Evolutionary conservation across 2,329 filamentous ascomycete species (phyloP), one percentile per base, ranked within the genome.

Genomic region (Annulohypoxylon truncatum): DNA sequence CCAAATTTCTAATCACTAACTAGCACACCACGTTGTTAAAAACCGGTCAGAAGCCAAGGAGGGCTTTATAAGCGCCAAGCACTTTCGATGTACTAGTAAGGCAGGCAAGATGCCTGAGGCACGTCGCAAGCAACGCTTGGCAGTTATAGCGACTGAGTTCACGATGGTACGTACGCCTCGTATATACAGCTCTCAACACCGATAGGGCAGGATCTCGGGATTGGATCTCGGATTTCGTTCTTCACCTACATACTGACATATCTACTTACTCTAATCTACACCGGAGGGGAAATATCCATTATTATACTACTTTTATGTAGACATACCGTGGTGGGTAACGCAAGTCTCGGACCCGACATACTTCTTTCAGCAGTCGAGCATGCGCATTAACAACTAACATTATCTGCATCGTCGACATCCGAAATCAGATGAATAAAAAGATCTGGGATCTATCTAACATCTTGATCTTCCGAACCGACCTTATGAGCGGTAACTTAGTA

Each of bases 281-380:
- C 42, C 20, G 42, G n/a, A 28, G 7, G 12, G n/a, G 13, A 47
- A 6, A 35, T 35, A 35, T 13, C 33, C 33, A 31, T 31, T 8
- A 47, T 26, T 5, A 40, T 40, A 18, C 18, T 15, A 10, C 35
- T 10, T 3, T 22, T 15, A 20, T 12, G 35, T 40, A 38, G 4
- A 15, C 6, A 28, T 47, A n/a, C 8, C 4, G 44, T 53, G 64
- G 47, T 24, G 15, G 22, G 38, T 46, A 33, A 18, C 15, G 22
- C 47, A 56, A 42, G 10, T 28, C 55, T 64, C 64, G 64, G 64
- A 10, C 33, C 64, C 64, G 64, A 64, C 40, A 44, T 46, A 5
- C 53, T 22, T 20, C 15, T 44, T 47, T 26, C 4, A 15, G 2
- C 38, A 15, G 28, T 50, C n/a, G 26, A 5, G 9, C 13, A 24